Base-by-base conservation (phyloP, 1,284 basidiomycete species). In the Schizophyllum commune region DNA sequence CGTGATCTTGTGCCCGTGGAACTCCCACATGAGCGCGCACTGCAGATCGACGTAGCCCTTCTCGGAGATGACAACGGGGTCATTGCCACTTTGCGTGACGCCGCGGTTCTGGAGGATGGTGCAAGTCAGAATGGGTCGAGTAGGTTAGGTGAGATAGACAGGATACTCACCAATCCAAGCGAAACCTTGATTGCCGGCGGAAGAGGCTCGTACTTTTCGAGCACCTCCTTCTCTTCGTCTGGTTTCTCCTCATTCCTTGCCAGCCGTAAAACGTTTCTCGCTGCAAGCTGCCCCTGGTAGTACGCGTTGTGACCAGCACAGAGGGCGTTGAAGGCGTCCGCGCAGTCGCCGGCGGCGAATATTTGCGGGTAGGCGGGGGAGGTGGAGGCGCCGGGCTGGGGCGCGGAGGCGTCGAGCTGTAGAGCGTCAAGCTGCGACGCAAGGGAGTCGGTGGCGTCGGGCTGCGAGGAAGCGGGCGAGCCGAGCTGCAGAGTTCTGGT, bases 281-380 rank as follows among this genome's bases (percentile, higher is more conserved):
- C 83, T 1, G 84, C 85, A 7, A 84, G 72, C 60, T 80, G 79
- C 4, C 78, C 83, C 73, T 87, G 84, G 63, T 75, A 81, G 68
- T 83, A 85, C 1, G 88, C 86, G 33, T 81, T 88, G 70, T 91
- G 87, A 0, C 90, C 88, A 5, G 88, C 86, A 59, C 86, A 83
- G 58, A 85, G 81, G 0, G 85, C 87, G 4, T 84, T 85, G 75
- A 76, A 91, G 2, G 85, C 84, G 66, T 88, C 86, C 1, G 86
- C 87, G 4, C 83, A 79, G 63, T 91, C 88, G 5, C 89, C 88
- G 13, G 88, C 74, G 5, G 81, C 85, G 68, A 88, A 91, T 13
- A 89, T 76, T 68, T 87, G 76, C 0, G 82, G 77, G 66, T 83
- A 84, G 27, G 53, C 20, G 11, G 51, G 20, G 51, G 20, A 52